phyloP scores from a whole-genome alignment of 2,329 filamentous ascomycete species.

The Exophiala dermatitidis region DNA sequence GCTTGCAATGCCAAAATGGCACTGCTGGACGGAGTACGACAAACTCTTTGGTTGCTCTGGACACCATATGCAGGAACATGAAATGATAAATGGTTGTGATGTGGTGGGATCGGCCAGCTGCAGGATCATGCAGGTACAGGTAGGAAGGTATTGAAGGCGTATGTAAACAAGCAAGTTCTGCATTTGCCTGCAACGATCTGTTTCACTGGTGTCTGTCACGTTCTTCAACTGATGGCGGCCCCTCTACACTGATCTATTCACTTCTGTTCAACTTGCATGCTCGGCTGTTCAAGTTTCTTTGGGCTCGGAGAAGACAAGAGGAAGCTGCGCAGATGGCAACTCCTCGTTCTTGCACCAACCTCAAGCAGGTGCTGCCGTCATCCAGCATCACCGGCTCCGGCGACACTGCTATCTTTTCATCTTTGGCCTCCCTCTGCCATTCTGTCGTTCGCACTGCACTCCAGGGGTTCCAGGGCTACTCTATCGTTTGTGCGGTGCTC shows the following conservation, averaged over 20 bases:
- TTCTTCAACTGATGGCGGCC: not conserved
- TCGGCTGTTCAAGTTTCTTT: not conserved
- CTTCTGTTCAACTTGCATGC: not conserved
- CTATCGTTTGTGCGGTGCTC: constrained; percentile 18
- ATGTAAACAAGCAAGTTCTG: not conserved
- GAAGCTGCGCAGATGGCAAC: constrained; percentile 12
- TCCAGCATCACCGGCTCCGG: constrained; percentile 4
- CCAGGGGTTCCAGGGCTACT: constrained; percentile 13
- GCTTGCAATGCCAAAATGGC: too few species aligned
- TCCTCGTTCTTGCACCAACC: constrained; percentile 5
- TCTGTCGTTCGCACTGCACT: constrained; percentile 17
- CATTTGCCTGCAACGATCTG: not conserved
- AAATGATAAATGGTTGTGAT: not conserved
- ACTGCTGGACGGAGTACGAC: not conserved
- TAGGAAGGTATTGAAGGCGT: not conserved
- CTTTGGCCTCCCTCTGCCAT: constrained; percentile 4
- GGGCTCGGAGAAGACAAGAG: not conserved
- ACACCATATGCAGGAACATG: not conserved
- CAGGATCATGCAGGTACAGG: not conserved
- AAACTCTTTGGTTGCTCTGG: not conserved
- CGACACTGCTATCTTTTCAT: not conserved
- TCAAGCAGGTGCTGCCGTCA: constrained; percentile 14
- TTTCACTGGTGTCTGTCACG: not conserved
- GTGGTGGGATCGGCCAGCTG: not conserved
- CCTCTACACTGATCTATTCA: not conserved